phyloP scores from a whole-genome alignment of 2,329 filamentous ascomycete species.

The Allantophomopsis cytisporea region DNA sequence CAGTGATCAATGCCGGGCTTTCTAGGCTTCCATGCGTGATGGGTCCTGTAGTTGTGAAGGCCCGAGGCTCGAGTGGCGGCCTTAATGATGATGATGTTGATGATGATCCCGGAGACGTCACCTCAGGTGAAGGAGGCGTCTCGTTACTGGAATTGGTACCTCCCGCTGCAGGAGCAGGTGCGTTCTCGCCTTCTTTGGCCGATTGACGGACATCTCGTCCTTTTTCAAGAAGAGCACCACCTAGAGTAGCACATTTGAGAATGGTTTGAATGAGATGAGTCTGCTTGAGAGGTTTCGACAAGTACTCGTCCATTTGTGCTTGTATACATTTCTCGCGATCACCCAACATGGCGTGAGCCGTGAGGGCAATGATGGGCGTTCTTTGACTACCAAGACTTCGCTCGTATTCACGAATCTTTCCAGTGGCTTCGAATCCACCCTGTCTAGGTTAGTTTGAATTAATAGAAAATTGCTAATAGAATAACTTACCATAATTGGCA shows the following conservation, averaged over 20 bases:
- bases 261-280: slow-evolving; percentile 98
- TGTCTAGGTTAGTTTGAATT: slow-evolving; percentile 16
- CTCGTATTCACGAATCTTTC: slow-evolving; percentile 93
- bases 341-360: slow-evolving; percentile 96
- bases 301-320: slow-evolving; percentile 97
- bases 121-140: not conserved
- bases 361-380: slow-evolving; percentile 92
- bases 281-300: slow-evolving; percentile 92
- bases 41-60: slow-evolving; percentile 56
- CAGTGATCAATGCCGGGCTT: slow-evolving; percentile 48
- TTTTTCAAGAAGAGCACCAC: slow-evolving; percentile 69
- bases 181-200: slow-evolving; percentile 5
- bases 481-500: slow-evolving; percentile 84
- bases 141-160: not conserved
- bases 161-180: slow-evolving; percentile 5
- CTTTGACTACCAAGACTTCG: slow-evolving; percentile 64
- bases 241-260: slow-evolving; percentile 87
- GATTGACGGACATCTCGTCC: slow-evolving; percentile 41
- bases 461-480: slow-evolving; percentile 2
- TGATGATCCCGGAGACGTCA: slow-evolving; percentile 18
- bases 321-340: slow-evolving; percentile 97
- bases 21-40: slow-evolving; percentile 39
- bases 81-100: slow-evolving; percentile 24
- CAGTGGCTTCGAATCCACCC: slow-evolving; percentile 94
- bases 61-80: slow-evolving; percentile 44